Percentiles rank a stretch among this genome's conserved stretches.
Conservation (phyloP, 192 early-diverging fungal species). For the Diversispora epigaea region DNA sequence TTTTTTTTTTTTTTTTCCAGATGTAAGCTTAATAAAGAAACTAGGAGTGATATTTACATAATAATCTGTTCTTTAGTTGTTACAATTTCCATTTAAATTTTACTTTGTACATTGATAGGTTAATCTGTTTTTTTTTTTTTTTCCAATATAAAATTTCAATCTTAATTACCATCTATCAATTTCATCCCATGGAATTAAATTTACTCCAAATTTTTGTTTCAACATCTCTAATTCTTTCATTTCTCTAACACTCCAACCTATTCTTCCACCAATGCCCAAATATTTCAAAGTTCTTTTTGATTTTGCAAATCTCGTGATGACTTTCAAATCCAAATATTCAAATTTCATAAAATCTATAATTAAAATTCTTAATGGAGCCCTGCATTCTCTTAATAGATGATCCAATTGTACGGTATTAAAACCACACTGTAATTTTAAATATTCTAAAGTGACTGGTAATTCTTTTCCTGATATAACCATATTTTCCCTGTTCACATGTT, state of each 20-base stretch:
- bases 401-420: not conserved
- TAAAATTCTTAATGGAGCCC: not conserved
- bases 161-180: not conserved
- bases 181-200: not conserved
- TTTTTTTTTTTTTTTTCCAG: no score
- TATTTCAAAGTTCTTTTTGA: not conserved
- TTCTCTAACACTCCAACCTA: not conserved
- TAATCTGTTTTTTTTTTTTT: no score
- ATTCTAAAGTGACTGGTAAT: not conserved
- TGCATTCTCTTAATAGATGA: not conserved
- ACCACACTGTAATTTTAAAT: constrained; percentile 18
- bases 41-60: no score
- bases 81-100: no score
- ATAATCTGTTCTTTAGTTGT: no score
- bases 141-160: no score
- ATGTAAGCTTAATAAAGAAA: no score
- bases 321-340: constrained; percentile 3
- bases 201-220: not conserved
- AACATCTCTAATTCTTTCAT: not conserved
- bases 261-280: constrained; percentile 8
- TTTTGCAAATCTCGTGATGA: not conserved
- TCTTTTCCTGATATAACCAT: not conserved
- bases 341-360: constrained; percentile 3
- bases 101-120: no score
- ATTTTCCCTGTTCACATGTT: not conserved